Evolutionary conservation across 106 monocot species (phyloP).

Genomic region (Alisma plantagoaquatica): DNA sequence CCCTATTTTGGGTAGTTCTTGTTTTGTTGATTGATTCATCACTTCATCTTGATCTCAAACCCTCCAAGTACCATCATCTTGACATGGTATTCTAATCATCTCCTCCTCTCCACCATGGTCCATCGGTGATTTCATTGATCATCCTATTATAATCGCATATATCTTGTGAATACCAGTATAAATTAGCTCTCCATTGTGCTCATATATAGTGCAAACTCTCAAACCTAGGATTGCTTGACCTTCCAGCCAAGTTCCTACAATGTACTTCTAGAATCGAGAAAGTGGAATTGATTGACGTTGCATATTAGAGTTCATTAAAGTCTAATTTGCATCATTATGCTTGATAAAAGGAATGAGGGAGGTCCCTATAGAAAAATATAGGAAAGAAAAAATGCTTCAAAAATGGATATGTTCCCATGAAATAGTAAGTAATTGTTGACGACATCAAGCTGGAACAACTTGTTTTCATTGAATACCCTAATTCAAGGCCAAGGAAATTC

Average conservation of each 20-base stretch:
- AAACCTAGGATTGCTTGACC: neutral
- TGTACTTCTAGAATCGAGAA: conserved; percentile 4
- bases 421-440: conserved; percentile 4
- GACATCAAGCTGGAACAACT: neutral
- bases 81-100: too few relatives aligned
- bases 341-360: conserved; percentile 11
- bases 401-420: conserved; percentile 1
- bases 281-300: conserved; percentile 9
- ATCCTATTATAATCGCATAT: too few relatives aligned
- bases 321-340: conserved; percentile 4
- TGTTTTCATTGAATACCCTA: neutral
- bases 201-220: neutral
- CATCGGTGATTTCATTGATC: too few relatives aligned
- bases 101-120: too few relatives aligned
- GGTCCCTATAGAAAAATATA: conserved; percentile 9
- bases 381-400: conserved; percentile 6
- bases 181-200: neutral
- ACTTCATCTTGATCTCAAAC: too few relatives aligned
- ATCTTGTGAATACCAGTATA: too few relatives aligned
- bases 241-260: conserved; percentile 6
- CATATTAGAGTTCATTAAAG: conserved; percentile 5
- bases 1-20: too few relatives aligned
- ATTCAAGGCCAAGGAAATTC: neutral
- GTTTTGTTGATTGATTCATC: too few relatives aligned
- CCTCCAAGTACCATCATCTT: too few relatives aligned